Conservation (phyloP, 257 asterid genomes). For the Solanum pennellii region DNA sequence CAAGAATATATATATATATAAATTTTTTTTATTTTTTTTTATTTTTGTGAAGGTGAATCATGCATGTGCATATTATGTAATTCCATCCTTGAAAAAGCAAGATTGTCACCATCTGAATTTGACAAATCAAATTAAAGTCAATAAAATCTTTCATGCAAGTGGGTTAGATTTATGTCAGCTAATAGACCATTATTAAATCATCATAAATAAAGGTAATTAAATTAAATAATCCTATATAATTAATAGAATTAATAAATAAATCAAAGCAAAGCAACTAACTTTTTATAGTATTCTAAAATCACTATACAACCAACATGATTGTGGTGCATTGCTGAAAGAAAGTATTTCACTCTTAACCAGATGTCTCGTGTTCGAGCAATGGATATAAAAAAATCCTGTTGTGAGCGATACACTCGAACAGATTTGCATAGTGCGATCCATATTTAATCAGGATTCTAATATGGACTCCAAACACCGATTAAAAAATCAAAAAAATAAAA, state of each 20-base stretch:
- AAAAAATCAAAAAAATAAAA: not conserved
- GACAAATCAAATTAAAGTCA: not conserved
- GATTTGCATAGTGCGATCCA: no score
- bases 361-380: rapidly evolving
- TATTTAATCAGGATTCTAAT: no score
- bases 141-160: not conserved
- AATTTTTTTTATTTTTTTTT: no score
- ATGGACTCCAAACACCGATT: no score
- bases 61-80: not conserved
- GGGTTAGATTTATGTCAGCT: not conserved
- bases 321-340: no score
- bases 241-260: not conserved
- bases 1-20: not conserved
- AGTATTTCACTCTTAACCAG: no score
- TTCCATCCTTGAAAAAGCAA: not conserved
- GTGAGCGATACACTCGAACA: no score
- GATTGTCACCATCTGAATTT: not conserved
- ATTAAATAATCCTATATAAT: not conserved
- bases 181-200: not conserved
- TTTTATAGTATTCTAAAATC: not conserved
- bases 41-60: not conserved
- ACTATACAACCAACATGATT: not conserved
- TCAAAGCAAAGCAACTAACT: not conserved
- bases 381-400: no score
- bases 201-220: not conserved